Percentiles rank a stretch among this genome's conserved stretches.
phyloP scores from a whole-genome alignment of 2,329 filamentous ascomycete species.

The Tolypocladium nubicola region DNA sequence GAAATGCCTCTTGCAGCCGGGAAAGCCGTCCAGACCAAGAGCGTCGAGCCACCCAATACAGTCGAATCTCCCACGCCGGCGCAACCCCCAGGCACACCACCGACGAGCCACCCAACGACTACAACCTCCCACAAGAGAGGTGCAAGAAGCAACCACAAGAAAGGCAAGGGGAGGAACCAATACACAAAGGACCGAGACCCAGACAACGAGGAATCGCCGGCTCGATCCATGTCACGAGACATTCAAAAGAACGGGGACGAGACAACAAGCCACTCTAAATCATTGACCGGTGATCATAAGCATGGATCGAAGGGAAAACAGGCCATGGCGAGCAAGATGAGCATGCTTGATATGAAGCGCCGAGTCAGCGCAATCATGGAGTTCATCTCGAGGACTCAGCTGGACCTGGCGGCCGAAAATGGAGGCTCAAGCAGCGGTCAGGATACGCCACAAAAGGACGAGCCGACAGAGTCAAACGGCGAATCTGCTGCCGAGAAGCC shows the following conservation, averaged over 20 bases:
- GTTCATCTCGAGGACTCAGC: constrained; percentile 80
- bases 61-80: constrained; percentile 19
- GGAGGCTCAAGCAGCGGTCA: constrained; percentile 25
- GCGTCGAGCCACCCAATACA: constrained; percentile 15
- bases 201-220: constrained; percentile 45
- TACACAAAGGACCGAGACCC: constrained; percentile 67
- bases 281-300: constrained; percentile 36
- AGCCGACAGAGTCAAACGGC: constrained; percentile 24
- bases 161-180: constrained; percentile 67
- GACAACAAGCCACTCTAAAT: constrained; percentile 22
- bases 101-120: constrained; percentile 32
- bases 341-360: constrained; percentile 80
- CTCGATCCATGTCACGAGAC: constrained; percentile 44
- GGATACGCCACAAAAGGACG: constrained; percentile 24
- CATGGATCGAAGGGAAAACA: constrained; percentile 40
- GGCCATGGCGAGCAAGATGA: constrained; percentile 55
- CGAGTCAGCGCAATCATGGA: constrained; percentile 77
- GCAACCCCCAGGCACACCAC: constrained; percentile 27
- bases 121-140: constrained; percentile 46
- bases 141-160: constrained; percentile 51
- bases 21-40: constrained; percentile 17
- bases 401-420: constrained; percentile 65
- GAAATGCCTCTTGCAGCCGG: constrained; percentile 45
- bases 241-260: constrained; percentile 26
- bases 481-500: constrained; percentile 12